Evolutionary conservation across 2,329 filamentous ascomycete genomes (phyloP), one percentile per base, ranked within the genome.

Genomic region (Colletotrichum zoysiae): DNA sequence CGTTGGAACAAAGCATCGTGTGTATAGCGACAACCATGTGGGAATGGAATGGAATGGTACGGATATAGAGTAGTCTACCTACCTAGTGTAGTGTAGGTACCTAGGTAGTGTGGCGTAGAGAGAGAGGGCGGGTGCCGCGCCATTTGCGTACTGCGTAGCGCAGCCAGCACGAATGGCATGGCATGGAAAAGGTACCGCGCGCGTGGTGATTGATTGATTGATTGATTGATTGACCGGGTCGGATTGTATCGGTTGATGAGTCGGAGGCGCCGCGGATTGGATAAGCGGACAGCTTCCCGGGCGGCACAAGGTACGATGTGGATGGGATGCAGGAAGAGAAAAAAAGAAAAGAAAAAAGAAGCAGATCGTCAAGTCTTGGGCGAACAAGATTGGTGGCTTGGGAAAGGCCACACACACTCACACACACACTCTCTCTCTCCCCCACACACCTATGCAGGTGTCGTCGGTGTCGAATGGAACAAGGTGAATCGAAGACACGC

Each of bases 331-430:
- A 58, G 30, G 30, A 30, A 60, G 51, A 40, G 16, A 14, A 40
- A 4, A 40, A 40, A 40, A 40, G 3, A 11, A 1, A 42, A 2
- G 0, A 18, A 18, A 18, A 42, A 16, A 18, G 5, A 6, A 44
- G 44, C 46, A 44, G 64, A 60, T 66, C 55, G 30, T 46, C 51
- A 46, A 56, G 51, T 44, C 51, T 46, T 56, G 61, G 14, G 7
- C 50, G 38, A 51, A n/a, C 20, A 26, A n/a, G 40, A 26, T 50
- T 66, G 44, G 44, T 66, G 64, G 56, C 44, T 53, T 26, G 5
- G 14, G 23, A 30, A 51, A 30, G 6, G 42, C 33, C 26, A 46
- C 50, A 44, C 66, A 20, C 20, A 9, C 38, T 4, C 18, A 44
- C 42, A 1, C 16, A 9, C 16, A 35, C 12, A 26, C 4, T 30